Evolutionary conservation across 2,329 filamentous ascomycete species (phyloP), one percentile per base, ranked within the genome.

Genomic region (Proliferodiscus dingleyae): DNA sequence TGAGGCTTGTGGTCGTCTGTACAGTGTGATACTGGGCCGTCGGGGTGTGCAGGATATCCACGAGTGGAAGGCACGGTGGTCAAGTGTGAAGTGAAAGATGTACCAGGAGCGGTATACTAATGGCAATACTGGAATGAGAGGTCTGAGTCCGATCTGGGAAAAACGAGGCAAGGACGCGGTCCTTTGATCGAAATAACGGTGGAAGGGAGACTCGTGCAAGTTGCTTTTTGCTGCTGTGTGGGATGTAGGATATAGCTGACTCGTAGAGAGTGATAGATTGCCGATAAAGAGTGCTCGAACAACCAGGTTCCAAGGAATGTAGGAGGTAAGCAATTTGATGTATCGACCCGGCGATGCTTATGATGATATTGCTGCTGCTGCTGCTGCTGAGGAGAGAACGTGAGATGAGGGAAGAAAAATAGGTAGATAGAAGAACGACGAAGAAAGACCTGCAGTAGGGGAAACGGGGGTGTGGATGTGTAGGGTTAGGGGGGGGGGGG

Each of bases 261-360:
- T 37, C 30, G 21, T 38, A 50, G 44, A 13, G 50, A 45, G 45
- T 47, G 43, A 49, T 30, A 39, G 37, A 41, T 46, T 57, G 47
- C 53, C 52, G 54, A 58, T 52, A 61, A 56, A 47, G 57, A 59
- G 42, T 49, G 54, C 46, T 53, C 47, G 53, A 58, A 59, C 58
- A 59, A 53, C 51, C 54, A 53, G 52, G 53, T 56, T 47, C 56
- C 45, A 46, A 41, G 46, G 50, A 54, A n/a, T n/a, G 45, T 57
- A 52, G 43, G 58, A 53, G 58, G 51, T 45, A 42, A 45, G 37
- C 32, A 22, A 19, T 21, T 36, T 37, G 21, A 42, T 47, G 40
- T 48, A 60, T 58, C 55, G 55, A 54, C 46, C 56, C 50, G 37
- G 57, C 51, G 53, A 57, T 55, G 40, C 19, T 43, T 46, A 29